phyloP scores from a whole-genome alignment of 768 basidiomycete species.

The button mushroom (Agaricus bisporus) region DNA sequence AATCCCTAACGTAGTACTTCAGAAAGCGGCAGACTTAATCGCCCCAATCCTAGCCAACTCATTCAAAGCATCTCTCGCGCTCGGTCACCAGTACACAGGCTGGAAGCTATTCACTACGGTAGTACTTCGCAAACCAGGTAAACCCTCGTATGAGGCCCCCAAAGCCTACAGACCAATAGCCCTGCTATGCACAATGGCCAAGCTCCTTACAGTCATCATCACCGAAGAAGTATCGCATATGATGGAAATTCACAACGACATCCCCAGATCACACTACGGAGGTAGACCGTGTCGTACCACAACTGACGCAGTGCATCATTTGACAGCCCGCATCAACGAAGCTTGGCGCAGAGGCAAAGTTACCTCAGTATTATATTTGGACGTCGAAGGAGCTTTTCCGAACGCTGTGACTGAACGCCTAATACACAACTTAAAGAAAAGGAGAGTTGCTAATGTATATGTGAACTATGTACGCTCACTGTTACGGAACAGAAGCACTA shows the following conservation, averaged over 20 bases:
- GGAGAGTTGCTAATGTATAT: constrained; percentile 10
- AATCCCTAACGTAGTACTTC: constrained; percentile 19
- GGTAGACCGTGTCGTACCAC: constrained; percentile 28
- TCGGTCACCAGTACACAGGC: not conserved
- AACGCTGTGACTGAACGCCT: constrained; percentile 23
- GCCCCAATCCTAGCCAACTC: constrained; percentile 12
- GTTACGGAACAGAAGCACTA: constrained; percentile 10
- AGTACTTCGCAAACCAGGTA: constrained; percentile 28
- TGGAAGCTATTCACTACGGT: constrained; percentile 21
- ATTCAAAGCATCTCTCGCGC: constrained; percentile 12
- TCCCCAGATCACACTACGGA: constrained; percentile 31
- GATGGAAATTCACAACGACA: constrained; percentile 17
- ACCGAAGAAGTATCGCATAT: constrained; percentile 18
- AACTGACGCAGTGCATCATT: constrained; percentile 24
- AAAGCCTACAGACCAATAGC: constrained; percentile 31
- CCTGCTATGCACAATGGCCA: constrained; percentile 21
- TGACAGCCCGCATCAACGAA: constrained; percentile 28
- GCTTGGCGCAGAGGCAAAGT: constrained; percentile 27
- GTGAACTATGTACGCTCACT: constrained; percentile 11
- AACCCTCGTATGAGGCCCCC: constrained; percentile 23
- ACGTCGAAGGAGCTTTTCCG: constrained; percentile 36
- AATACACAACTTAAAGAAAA: constrained; percentile 22
- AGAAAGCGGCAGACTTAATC: constrained; percentile 11
- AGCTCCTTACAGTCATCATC: constrained; percentile 19
- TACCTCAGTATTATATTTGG: constrained; percentile 27